A percentile compares a stretch with the other conserved stretches of the same genome.
These are phyloP conservation scores for Calonectria leucothoes DNA, from an alignment of 2,329 filamentous ascomycete genomes.

Conservation along the genomic window DNA sequence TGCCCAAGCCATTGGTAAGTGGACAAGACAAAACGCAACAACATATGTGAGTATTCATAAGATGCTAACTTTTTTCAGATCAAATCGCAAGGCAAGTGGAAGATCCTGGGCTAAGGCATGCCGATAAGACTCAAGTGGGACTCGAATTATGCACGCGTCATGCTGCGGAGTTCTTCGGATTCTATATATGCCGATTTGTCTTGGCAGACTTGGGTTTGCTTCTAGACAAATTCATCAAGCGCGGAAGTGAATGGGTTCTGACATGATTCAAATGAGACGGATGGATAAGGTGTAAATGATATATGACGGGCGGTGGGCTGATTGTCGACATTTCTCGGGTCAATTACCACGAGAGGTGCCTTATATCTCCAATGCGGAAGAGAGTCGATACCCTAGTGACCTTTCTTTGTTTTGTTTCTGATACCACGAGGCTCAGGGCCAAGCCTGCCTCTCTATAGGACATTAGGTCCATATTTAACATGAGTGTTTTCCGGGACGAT, in stretches of 20 bases:
- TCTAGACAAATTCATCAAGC: slow-evolving; percentile 97
- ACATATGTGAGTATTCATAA: not conserved
- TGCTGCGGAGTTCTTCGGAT: slow-evolving; percentile 96
- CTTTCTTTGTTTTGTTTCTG: slow-evolving; percentile 35
- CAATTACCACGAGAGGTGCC: slow-evolving; percentile 24
- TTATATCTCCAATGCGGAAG: slow-evolving; percentile 34
- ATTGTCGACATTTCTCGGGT: slow-evolving; percentile 35
- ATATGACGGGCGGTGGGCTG: slow-evolving; percentile 22
- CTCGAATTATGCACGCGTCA: slow-evolving; percentile 93
- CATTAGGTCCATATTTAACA: not conserved
- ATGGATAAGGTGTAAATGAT: slow-evolving; percentile 16
- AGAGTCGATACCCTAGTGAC: slow-evolving; percentile 44
- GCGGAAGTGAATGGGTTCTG: slow-evolving; percentile 92
- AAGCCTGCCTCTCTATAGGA: slow-evolving; percentile 2
- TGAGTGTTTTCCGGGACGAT: not conserved
- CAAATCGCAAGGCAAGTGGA: slow-evolving; percentile 97
- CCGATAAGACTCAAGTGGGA: slow-evolving; percentile 93
- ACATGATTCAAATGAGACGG: slow-evolving; percentile 40
- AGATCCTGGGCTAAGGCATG: slow-evolving; percentile 90
- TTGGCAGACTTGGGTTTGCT: slow-evolving; percentile 84
- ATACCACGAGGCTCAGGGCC: slow-evolving; percentile 13
- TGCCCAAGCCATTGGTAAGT: slow-evolving; percentile 88
- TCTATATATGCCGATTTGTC: slow-evolving; percentile 97
- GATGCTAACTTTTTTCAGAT: slow-evolving; percentile 65
- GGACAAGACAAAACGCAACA: rapidly evolving